These are phyloP conservation scores for Paracoccidioides lutzii DNA, from an alignment of 2,329 filamentous ascomycete genomes.

Conservation along the genomic window DNA sequence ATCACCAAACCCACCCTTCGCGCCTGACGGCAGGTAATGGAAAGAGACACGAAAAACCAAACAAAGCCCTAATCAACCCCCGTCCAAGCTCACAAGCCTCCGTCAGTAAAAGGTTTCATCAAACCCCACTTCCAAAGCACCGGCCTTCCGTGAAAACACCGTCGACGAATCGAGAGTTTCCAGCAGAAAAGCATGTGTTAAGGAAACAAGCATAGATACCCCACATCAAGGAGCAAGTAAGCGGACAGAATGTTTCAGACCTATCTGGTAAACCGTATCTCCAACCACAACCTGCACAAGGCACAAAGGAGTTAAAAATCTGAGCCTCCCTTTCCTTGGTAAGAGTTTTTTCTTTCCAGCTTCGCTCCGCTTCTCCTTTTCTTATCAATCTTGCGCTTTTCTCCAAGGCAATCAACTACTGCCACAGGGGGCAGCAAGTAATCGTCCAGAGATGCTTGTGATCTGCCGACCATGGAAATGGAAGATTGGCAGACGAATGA, in stretches of 20 bases:
- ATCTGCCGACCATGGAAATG: constrained; percentile 37
- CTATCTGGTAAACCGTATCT: neutral
- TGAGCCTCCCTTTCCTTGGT: neutral
- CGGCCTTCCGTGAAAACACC: constrained; percentile 8
- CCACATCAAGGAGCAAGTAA: neutral
- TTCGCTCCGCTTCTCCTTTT: constrained; percentile 17
- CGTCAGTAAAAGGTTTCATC: neutral
- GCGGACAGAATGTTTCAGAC: neutral
- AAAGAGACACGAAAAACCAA: neutral
- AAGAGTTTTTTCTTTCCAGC: constrained; percentile 6
- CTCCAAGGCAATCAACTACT: neutral
- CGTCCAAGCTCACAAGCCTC: neutral
- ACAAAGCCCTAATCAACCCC: neutral
- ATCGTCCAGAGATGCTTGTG: constrained; percentile 31
- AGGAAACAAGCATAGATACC: neutral
- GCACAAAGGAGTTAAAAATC: neutral
- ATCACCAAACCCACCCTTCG: neutral
- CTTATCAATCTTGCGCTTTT: constrained; percentile 38
- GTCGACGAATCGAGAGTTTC: constrained; percentile 2
- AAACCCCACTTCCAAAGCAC: neutral
- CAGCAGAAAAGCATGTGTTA: constrained; percentile 3
- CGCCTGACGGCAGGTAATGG: neutral
- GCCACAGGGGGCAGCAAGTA: neutral
- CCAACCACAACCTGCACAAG: neutral
- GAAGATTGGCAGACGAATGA: constrained; percentile 35